Evolutionary conservation across 495 filamentous ascomycete species (phyloP), one percentile per base, ranked within the genome.

Genomic region (Aspergillus saccharolyticus): DNA sequence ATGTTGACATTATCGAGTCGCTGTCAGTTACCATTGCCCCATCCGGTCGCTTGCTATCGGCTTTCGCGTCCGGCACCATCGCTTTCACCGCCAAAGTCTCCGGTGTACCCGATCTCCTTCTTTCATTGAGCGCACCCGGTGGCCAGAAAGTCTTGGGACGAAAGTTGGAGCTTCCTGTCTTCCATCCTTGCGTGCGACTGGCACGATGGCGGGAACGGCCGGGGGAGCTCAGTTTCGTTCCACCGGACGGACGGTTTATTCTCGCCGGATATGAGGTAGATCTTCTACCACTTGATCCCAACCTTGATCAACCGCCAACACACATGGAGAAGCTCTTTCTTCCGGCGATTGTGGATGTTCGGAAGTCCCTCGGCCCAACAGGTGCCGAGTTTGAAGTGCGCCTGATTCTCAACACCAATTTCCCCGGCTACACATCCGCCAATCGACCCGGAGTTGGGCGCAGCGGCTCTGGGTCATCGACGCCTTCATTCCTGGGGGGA

Each of bases 61-160:
- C 94, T 19, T 83, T 95, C 59, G 90, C 90, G 8, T 89, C 91
- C 58, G 94, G 94, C 52, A 96, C 90, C 7, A 93, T 99, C 56
- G 93, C 90, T 17, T 96, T 96, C 68, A 97, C 90, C 2, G 88
- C 88, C 25, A 96, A 97, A 68, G 87, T 99, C 49, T 96, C 92
- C 6, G 94, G 94, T 7, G 84, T 97, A 22, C 94, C 94, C 4
- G 95, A 97, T 63, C 78, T 99, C 15, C 70, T 91, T 22, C 76
- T 99, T 7, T 90, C 83, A 9, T 81, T 99, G 44, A 85, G 85
- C 0, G 80, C 88, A 2, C 87, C 90, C 0, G 89, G 89, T 8
- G 89, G 89, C 28, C 64, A 87, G 73, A 86, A 88, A 70, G 81
- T 84, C 44, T 80, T 97, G 47, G 83, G 78, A 28, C 82, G 81